Evolutionary conservation across 139 green algal genomes (phyloP).

Genomic region (Protoeuglena noctilucae): DNA sequence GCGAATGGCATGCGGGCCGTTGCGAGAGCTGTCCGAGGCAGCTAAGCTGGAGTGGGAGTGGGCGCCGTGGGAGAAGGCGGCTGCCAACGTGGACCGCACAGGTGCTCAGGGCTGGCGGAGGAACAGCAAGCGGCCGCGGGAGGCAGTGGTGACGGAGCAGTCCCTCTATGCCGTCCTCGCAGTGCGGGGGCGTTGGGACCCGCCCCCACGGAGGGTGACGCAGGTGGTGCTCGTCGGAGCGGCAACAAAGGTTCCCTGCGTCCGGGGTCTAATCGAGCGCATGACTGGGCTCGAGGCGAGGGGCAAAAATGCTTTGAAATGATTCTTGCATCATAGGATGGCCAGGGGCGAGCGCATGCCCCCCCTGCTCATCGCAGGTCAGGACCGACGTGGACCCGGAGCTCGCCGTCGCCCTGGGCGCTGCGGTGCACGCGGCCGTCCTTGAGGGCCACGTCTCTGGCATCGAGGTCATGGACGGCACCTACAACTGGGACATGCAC

Average conservation of each 20-base stretch:
- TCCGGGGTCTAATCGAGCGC: constrained; percentile 2
- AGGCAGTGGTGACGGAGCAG: too few relatives aligned
- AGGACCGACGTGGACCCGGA: constrained; percentile 4
- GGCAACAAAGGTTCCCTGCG: background rate
- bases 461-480: constrained; percentile 3
- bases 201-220: background rate
- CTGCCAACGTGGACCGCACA: background rate
- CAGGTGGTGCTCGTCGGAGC: constrained; percentile 3
- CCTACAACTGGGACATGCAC: background rate
- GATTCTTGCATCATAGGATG: too few relatives aligned
- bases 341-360: too few relatives aligned
- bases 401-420: background rate
- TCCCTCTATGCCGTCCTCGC: too few relatives aligned
- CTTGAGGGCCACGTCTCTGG: constrained; percentile 1
- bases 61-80: background rate
- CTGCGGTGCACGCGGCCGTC: constrained; percentile 1
- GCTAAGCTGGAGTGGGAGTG: background rate
- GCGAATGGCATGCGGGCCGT: background rate
- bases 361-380: too few relatives aligned
- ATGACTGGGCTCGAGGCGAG: background rate
- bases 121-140: too few relatives aligned
- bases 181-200: too few relatives aligned
- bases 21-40: background rate
- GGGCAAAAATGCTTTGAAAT: too few relatives aligned
- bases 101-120: too few relatives aligned